Evolutionary conservation across 257 asterid genomes (phyloP).

Genomic region (Salvia splendens): DNA sequence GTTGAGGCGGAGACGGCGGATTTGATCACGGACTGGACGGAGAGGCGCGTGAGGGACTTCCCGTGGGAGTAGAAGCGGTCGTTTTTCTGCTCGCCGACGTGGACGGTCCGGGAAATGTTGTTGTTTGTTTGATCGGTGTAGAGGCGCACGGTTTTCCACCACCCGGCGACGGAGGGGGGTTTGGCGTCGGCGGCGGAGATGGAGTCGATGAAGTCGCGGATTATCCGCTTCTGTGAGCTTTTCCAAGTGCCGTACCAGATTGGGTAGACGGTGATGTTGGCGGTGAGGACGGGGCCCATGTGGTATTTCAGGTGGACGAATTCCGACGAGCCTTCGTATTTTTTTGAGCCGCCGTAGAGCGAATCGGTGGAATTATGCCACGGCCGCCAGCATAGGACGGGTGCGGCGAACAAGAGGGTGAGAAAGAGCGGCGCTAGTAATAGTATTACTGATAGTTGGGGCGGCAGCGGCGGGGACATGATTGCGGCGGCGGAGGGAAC

Average conservation of each 20-base stretch:
- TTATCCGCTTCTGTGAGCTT: slow-evolving; percentile 65
- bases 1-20: slow-evolving; percentile 62
- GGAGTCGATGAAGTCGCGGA: slow-evolving; percentile 84
- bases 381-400: slow-evolving; percentile 66
- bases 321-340: slow-evolving; percentile 85
- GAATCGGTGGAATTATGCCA: slow-evolving; percentile 72
- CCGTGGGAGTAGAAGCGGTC: slow-evolving; percentile 70
- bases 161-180: slow-evolving; percentile 67
- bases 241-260: slow-evolving; percentile 91
- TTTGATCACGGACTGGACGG: slow-evolving; percentile 70
- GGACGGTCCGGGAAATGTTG: slow-evolving; percentile 57
- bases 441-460: slow-evolving; percentile 20
- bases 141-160: slow-evolving; percentile 83
- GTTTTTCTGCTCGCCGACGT: slow-evolving; percentile 63
- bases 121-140: slow-evolving; percentile 82
- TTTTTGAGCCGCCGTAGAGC: slow-evolving; percentile 64
- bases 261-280: slow-evolving; percentile 72
- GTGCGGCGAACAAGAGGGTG: slow-evolving; percentile 30
- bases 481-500: slow-evolving; percentile 18
- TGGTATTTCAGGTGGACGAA: slow-evolving; percentile 74
- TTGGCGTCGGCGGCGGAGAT: slow-evolving; percentile 54
- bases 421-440: slow-evolving; percentile 26
- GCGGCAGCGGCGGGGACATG: slow-evolving; percentile 32
- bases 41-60: slow-evolving; percentile 62
- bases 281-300: slow-evolving; percentile 90